These are phyloP conservation scores for Torrubiellomyces zombiae DNA, from an alignment of 2,329 filamentous ascomycete genomes.

Conservation along the genomic window DNA sequence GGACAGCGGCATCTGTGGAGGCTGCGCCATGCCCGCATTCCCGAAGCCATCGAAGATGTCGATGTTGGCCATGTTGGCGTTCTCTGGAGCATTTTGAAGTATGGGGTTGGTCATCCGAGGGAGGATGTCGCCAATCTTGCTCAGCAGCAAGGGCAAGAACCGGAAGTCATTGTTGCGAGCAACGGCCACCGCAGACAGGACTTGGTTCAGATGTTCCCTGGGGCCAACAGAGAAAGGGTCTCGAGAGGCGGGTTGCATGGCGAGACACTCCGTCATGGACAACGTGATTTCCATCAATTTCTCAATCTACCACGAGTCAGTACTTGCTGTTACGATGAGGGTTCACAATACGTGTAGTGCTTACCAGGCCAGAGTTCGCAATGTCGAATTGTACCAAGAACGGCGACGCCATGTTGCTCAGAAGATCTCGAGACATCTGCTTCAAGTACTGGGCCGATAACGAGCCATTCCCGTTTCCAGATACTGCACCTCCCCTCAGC, in stretches of 20 bases:
- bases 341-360: slow-evolving; percentile 18
- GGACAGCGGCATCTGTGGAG: slow-evolving; percentile 24
- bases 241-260: slow-evolving; percentile 41
- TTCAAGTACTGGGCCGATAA: slow-evolving; percentile 48
- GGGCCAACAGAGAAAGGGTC: slow-evolving; percentile 50
- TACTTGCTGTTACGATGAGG: background rate
- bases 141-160: slow-evolving; percentile 60
- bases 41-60: slow-evolving; percentile 53
- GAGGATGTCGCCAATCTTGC: slow-evolving; percentile 58
- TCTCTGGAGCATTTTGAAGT: slow-evolving; percentile 42
- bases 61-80: slow-evolving; percentile 31
- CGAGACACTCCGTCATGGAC: slow-evolving; percentile 57
- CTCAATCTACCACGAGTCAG: slow-evolving; percentile 38
- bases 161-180: slow-evolving; percentile 62
- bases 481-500: slow-evolving; percentile 35
- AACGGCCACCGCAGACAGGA: slow-evolving; percentile 49
- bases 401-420: slow-evolving; percentile 49
- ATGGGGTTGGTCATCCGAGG: slow-evolving; percentile 44
- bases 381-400: slow-evolving; percentile 61
- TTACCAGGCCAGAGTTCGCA: slow-evolving; percentile 55
- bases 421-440: slow-evolving; percentile 43
- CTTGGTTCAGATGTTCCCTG: slow-evolving; percentile 55
- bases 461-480: slow-evolving; percentile 27
- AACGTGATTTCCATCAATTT: slow-evolving; percentile 66
- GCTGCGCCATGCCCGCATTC: slow-evolving; percentile 42